Base-by-base conservation (phyloP, 2,329 filamentous ascomycete species). In the Botrytis cinerea region DNA sequence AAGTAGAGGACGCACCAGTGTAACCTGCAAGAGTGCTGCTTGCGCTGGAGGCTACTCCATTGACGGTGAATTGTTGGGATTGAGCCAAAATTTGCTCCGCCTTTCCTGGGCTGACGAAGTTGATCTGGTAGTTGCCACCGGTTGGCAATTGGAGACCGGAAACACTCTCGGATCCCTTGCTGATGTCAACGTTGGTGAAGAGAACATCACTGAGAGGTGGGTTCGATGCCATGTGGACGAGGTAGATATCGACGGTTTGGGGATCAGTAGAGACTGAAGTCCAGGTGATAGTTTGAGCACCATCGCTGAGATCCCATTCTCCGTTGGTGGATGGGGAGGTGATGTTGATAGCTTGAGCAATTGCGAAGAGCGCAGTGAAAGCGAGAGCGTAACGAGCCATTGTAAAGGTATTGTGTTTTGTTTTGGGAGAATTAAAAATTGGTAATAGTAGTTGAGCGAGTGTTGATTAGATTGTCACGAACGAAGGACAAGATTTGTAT, bases 341-440 rank as follows among this genome's bases (percentile, higher is more conserved):
- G 46, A 73, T 70, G n/a, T 8, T 70, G 66, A 73, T 70, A 40
- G 71, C 71, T 51, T 73, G 71, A 62, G 71, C 71, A 40, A 73
- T 70, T 54, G 71, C 71, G 66, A 73, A 8, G 45, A 73, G 71
- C 51, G 71, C 45, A 35, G 71, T 38, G 46, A 73, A 25, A 35
- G 71, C 51, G 63, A 72, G 51, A 60, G 62, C 46, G 71, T 72
- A 72, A 28, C 71, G 71, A 40, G 71, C 71, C 71, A 72, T 72
- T 72, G 46, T 68, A 43, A 66, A 38, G 57, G 28, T 25, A 3
- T 57, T 66, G 28, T n/a, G 46, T 68, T 68, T 35, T 43, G 32
- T 54, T 51, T 54, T 54, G 32, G 40, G 40, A 45, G 28, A 70
- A 61, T 61, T 70, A 46, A 70, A 61, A 60, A 18, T 70, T 35